Conservation (phyloP, 2,329 filamentous ascomycete genomes). For the Keithomyces neogunnii region DNA sequence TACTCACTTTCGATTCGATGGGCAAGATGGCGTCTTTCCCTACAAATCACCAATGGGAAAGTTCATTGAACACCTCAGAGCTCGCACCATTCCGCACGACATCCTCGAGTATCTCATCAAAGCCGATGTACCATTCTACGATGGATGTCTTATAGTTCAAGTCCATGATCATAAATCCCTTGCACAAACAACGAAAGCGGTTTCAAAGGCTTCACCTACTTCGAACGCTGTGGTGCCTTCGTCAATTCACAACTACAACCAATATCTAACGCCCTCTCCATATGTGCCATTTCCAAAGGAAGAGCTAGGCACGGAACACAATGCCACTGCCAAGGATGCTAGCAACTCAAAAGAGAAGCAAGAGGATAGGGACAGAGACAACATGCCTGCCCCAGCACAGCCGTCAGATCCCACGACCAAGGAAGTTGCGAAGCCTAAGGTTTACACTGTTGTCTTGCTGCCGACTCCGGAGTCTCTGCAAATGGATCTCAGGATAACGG, state of each 20-base stretch:
- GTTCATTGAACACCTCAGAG: conserved; percentile 67
- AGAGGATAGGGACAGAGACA: conserved; percentile 47
- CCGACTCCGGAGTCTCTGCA: conserved; percentile 71
- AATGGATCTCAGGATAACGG: conserved; percentile 68
- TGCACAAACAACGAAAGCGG: conserved; percentile 47
- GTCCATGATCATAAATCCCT: conserved; percentile 78
- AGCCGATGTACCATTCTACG: conserved; percentile 73
- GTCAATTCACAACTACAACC: conserved; percentile 88
- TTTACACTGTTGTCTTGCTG: conserved; percentile 74
- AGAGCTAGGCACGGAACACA: conserved; percentile 31
- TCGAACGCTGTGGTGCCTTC: conserved; percentile 59
- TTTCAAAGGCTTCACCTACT: conserved; percentile 39
- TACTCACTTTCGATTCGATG: conserved; percentile 84
- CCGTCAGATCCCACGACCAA: conserved; percentile 31
- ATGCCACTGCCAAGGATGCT: conserved; percentile 23
- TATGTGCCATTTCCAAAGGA: conserved; percentile 67
- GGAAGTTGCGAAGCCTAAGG: conserved; percentile 44
- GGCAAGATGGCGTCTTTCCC: conserved; percentile 83
- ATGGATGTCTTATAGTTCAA: conserved; percentile 90
- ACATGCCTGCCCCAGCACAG: conserved; percentile 43
- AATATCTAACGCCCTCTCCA: conserved; percentile 81
- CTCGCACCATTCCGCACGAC: conserved; percentile 78
- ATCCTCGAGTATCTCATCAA: conserved; percentile 71
- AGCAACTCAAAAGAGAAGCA: conserved; percentile 20
- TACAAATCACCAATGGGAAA: conserved; percentile 90